Evolutionary conservation across 2,329 filamentous ascomycete genomes (phyloP).

Genomic region (Fonsecaea nubica): DNA sequence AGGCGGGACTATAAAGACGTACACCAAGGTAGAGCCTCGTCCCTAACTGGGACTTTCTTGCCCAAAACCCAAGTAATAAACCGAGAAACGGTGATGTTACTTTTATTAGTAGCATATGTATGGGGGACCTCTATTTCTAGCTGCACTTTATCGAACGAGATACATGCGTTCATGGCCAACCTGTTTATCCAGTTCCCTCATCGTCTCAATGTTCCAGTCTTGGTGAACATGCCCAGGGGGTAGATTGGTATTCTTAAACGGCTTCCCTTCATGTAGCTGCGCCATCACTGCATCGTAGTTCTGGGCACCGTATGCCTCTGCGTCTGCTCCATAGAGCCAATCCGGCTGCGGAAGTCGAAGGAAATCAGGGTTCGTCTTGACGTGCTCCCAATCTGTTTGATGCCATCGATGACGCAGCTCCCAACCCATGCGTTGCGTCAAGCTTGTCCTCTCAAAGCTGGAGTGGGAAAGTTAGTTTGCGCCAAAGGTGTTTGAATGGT

Average conservation of each 20-base stretch:
- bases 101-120: no score
- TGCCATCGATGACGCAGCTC: conserved; percentile 50
- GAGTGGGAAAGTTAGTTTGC: not conserved
- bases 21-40: no score
- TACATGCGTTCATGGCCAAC: not conserved
- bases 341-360: conserved; percentile 56
- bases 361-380: conserved; percentile 50
- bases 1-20: no score
- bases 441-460: conserved; percentile 48
- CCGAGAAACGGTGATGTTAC: no score
- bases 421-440: conserved; percentile 56
- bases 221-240: conserved; percentile 52
- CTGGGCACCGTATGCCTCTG: conserved; percentile 54
- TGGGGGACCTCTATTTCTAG: no score
- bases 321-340: conserved; percentile 59
- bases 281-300: conserved; percentile 47
- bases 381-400: conserved; percentile 57
- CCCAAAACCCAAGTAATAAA: no score
- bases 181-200: conserved; percentile 32
- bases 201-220: conserved; percentile 52
- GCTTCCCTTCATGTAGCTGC: conserved; percentile 50
- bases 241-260: conserved; percentile 55
- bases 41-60: no score
- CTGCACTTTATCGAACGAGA: no score
- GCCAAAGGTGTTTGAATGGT: no score